These are phyloP conservation scores for Mycogone perniciosa DNA, from an alignment of 2,329 filamentous ascomycete genomes.

Conservation along the genomic window DNA sequence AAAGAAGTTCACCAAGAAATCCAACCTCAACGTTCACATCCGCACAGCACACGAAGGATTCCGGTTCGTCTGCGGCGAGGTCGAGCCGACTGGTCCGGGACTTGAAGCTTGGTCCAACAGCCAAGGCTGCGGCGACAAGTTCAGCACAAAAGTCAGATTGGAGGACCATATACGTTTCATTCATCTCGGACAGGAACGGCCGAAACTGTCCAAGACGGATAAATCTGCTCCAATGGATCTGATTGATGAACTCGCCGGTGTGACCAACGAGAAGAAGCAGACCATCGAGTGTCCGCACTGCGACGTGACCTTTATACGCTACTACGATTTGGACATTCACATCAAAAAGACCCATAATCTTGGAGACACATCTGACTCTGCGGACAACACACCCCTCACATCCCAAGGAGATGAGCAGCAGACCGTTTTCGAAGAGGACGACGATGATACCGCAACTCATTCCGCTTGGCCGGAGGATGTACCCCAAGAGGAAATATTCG, in stretches of 20 bases:
- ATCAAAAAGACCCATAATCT: slow-evolving; percentile 17
- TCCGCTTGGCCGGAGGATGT: slow-evolving; percentile 20
- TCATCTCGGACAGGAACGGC: slow-evolving; percentile 59
- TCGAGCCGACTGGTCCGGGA: slow-evolving; percentile 51
- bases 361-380: background rate
- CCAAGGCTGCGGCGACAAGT: slow-evolving; percentile 67
- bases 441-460: slow-evolving; percentile 12
- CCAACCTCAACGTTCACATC: slow-evolving; percentile 78
- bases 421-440: slow-evolving; percentile 16
- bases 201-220: slow-evolving; percentile 23
- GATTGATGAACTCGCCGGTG: slow-evolving; percentile 39
- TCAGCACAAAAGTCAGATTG: slow-evolving; percentile 69
- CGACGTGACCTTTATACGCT: slow-evolving; percentile 40
- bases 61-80: slow-evolving; percentile 71
- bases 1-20: slow-evolving; percentile 72
- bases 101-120: slow-evolving; percentile 58
- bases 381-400: background rate
- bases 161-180: slow-evolving; percentile 80
- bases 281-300: slow-evolving; percentile 43
- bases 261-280: slow-evolving; percentile 33
- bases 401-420: slow-evolving; percentile 6
- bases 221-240: slow-evolving; percentile 21
- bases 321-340: slow-evolving; percentile 45
- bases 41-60: slow-evolving; percentile 69
- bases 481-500: slow-evolving; percentile 29